Percentiles rank a stretch among this genome's conserved stretches.
These are phyloP conservation scores for Hypericum perforatum DNA, from an alignment of 345 rosid genomes.

Conservation along the genomic window DNA sequence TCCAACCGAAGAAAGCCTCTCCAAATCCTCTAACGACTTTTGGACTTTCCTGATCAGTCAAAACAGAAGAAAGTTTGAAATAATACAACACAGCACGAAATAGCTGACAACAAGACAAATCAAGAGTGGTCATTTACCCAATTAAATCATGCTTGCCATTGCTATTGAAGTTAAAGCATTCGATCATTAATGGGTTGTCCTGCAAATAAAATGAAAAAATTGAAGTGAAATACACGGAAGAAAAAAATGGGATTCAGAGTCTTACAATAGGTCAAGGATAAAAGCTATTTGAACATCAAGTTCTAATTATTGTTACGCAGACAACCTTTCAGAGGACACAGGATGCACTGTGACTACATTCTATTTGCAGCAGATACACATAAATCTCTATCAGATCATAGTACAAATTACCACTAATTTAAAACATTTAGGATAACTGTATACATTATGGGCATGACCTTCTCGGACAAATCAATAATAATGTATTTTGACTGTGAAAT, in stretches of 20 bases:
- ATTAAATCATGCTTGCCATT: conserved; percentile 60
- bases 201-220: conserved; percentile 21
- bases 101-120: conserved; percentile 6
- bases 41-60: conserved; percentile 49
- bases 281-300: too few species aligned
- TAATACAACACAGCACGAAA: conserved; percentile 3
- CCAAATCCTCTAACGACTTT: conserved; percentile 70
- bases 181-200: conserved; percentile 53
- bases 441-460: too few species aligned
- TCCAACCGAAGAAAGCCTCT: conserved; percentile 42
- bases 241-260: too few species aligned
- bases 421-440: too few species aligned
- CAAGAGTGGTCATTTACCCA: conserved; percentile 36
- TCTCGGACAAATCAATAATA: not conserved
- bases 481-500: not conserved
- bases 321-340: too few species aligned
- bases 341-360: too few species aligned
- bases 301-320: too few species aligned
- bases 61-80: conserved; percentile 15
- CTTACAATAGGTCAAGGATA: too few species aligned
- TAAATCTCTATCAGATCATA: too few species aligned
- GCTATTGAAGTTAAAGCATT: conserved; percentile 60
- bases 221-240: not conserved
- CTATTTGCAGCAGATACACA: too few species aligned
- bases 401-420: too few species aligned